Evolutionary conservation across 139 green algal genomes (phyloP), one percentile per base, ranked within the genome.

Genomic region (Closterium sp.): DNA sequence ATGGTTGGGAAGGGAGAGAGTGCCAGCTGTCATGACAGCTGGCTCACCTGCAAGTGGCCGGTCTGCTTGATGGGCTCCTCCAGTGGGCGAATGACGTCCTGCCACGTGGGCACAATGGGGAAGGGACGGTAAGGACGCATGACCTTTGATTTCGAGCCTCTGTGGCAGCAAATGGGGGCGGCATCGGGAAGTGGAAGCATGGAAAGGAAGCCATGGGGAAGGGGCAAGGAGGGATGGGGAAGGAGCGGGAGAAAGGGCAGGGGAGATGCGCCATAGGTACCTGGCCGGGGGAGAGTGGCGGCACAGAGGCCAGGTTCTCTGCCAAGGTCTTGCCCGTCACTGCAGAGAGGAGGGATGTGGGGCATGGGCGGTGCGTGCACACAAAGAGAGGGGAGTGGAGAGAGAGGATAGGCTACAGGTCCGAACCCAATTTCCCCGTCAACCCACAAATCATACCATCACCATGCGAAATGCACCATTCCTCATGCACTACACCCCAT

Each of bases 311-410:
- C 90, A 99, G 96, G 96, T 99, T 99, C 94, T 98, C 97, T 17
- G 93, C 98, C 94, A 99, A 95, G 10, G 98, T 99, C 94, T 98
- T 98, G 92, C 98, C 97, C 95, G 96, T 96, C 21, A 96, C 95
- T 94, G 92, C 62, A 86, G 1, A 0, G 45, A 91, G 9, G 22
- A 24, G 13, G 27, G 4, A 22, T 88, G 42, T 88, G 29, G 84
- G 5, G 6, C 22, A 87, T 19, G 84, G 84, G 28, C 6, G 22
- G 27, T 31, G 84, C 7, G 73, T 2, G 22, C 4, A n/a, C n/a
- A n/a, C n/a, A n/a, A 50, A 30, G 19, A 24, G 84, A 29, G 21
- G n/a, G n/a, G n/a, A n/a, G n/a, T n/a, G n/a, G n/a, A n/a, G n/a
- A n/a, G n/a, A n/a, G n/a, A n/a, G 50, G 50, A 73, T 21, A 73